Evolutionary conservation across 805 yeast genomes (phyloP).

Genomic region (Ogataea minuta): DNA sequence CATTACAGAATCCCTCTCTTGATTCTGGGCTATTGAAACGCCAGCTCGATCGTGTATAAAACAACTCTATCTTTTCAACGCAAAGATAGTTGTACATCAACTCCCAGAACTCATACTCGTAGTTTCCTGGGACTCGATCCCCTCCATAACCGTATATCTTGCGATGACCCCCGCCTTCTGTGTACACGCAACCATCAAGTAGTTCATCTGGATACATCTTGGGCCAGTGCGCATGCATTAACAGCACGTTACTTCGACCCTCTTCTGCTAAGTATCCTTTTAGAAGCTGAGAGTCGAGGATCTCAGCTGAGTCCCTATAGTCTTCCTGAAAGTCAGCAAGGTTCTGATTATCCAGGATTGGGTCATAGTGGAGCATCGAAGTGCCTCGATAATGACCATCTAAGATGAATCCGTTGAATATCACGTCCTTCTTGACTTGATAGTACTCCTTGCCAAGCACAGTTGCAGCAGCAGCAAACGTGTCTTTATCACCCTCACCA

Average conservation of each 20-base stretch:
- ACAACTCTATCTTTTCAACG: constrained; percentile 14
- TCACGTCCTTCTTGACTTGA: constrained; percentile 52
- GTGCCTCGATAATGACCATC: constrained; percentile 39
- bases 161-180: constrained; percentile 13
- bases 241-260: constrained; percentile 17
- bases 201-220: constrained; percentile 46
- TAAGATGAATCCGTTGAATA: constrained; percentile 43
- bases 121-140: constrained; percentile 18
- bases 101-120: constrained; percentile 23
- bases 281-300: constrained; percentile 13
- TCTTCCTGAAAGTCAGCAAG: constrained; percentile 21
- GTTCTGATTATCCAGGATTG: constrained; percentile 36
- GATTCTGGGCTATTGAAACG: constrained; percentile 13
- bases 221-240: constrained; percentile 47
- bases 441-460: constrained; percentile 47
- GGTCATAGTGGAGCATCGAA: constrained; percentile 51
- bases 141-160: constrained; percentile 13
- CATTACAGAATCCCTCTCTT: constrained; percentile 19
- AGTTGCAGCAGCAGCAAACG: constrained; percentile 68
- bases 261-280: constrained; percentile 23
- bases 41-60: constrained; percentile 14
- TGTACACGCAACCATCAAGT: constrained; percentile 24
- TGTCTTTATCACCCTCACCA: constrained; percentile 83
- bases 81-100: constrained; percentile 24
- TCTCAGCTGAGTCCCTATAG: constrained; percentile 19